phyloP scores from a whole-genome alignment of 169 alveolate species.

The Eimeria maxima region DNA sequence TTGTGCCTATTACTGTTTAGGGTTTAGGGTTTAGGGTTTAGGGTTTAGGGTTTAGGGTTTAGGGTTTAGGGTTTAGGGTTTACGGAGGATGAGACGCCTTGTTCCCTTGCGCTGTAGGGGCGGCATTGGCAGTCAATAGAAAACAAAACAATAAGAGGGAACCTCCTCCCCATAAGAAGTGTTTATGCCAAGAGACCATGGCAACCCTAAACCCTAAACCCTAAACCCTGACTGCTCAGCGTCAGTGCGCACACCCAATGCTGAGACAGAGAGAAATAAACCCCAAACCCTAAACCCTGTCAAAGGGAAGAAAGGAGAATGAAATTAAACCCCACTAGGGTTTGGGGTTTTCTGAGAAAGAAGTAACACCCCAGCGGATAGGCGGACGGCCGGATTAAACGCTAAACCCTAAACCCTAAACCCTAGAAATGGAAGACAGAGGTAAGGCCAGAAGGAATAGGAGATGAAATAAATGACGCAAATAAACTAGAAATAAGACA shows the following conservation, averaged over 20 bases:
- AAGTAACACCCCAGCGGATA: background rate
- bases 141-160: background rate
- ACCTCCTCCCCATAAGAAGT: background rate
- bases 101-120: background rate
- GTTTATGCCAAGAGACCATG: background rate
- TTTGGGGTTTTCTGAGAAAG: background rate
- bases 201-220: background rate
- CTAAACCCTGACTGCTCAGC: background rate
- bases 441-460: background rate
- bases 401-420: background rate
- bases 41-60: slow-evolving; percentile 3
- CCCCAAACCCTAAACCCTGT: background rate
- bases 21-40: slow-evolving; percentile 22
- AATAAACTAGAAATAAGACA: background rate
- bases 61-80: slow-evolving; percentile 26
- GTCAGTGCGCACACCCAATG: background rate
- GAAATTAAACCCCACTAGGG: background rate
- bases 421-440: background rate
- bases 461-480: background rate
- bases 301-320: background rate
- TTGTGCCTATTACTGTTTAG: background rate
- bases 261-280: background rate
- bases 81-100: background rate
- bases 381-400: background rate
- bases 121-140: background rate